phyloP scores from a whole-genome alignment of 495 filamentous ascomycete genomes.

The Penicillium taxi region DNA sequence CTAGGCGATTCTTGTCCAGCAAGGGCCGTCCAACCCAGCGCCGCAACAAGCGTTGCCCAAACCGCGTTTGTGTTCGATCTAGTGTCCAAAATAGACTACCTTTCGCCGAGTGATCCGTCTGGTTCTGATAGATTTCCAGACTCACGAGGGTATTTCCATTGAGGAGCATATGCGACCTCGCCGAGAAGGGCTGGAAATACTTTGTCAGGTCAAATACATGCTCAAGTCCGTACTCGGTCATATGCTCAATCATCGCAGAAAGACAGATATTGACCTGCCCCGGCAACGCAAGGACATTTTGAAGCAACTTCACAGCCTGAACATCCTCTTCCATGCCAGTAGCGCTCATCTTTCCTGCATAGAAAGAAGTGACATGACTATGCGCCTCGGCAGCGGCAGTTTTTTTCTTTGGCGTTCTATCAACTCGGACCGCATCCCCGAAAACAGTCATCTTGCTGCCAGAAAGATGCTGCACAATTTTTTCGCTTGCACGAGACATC shows the following conservation, averaged over 20 bases:
- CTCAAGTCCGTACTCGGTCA: constrained; percentile 88
- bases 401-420: constrained; percentile 64
- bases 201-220: constrained; percentile 96
- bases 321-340: constrained; percentile 40
- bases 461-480: constrained; percentile 82
- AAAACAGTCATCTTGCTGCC: constrained; percentile 88
- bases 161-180: constrained; percentile 89
- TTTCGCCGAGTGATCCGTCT: constrained; percentile 77
- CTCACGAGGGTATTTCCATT: constrained; percentile 93
- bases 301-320: constrained; percentile 55
- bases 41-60: constrained; percentile 78
- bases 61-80: constrained; percentile 84
- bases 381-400: constrained; percentile 76
- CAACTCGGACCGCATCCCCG: constrained; percentile 80
- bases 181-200: constrained; percentile 95
- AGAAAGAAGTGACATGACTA: constrained; percentile 90
- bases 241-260: constrained; percentile 92
- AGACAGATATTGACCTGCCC: constrained; percentile 86
- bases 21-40: constrained; percentile 95
- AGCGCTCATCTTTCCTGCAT: constrained; percentile 76
- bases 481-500: constrained; percentile 86
- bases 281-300: constrained; percentile 77
- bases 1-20: constrained; percentile 65
- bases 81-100: constrained; percentile 95
- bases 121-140: constrained; percentile 91